These are phyloP conservation scores for Metarhizium robertsii DNA, from an alignment of 2,329 filamentous ascomycete species.

Conservation along the genomic window DNA sequence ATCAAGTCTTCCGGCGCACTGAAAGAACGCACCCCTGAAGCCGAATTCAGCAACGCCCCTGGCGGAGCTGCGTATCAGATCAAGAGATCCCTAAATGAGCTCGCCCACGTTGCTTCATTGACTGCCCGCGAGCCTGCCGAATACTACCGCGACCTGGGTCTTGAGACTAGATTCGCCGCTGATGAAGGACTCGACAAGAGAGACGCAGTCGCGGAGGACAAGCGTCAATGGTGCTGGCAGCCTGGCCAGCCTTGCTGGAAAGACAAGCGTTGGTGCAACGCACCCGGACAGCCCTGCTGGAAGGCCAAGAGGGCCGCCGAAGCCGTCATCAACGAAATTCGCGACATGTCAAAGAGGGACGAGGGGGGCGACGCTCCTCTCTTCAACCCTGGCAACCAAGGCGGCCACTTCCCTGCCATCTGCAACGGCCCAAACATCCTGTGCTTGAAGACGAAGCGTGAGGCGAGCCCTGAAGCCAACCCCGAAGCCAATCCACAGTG, in stretches of 20 bases:
- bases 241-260: conserved; percentile 26
- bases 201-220: conserved; percentile 15
- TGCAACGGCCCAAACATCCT: conserved; percentile 5
- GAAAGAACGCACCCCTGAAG: conserved; percentile 16
- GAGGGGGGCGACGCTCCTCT: conserved; percentile 1
- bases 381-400: conserved; percentile 9
- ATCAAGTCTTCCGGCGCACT: conserved; percentile 16
- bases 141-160: conserved; percentile 23
- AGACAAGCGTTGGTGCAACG: background rate
- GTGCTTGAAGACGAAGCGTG: conserved; percentile 5
- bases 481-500: conserved; percentile 6
- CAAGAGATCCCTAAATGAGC: conserved; percentile 27
- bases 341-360: conserved; percentile 4
- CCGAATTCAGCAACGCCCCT: conserved; percentile 22
- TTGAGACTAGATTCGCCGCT: conserved; percentile 15
- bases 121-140: conserved; percentile 17
- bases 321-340: conserved; percentile 22
- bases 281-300: conserved; percentile 17
- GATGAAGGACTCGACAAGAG: conserved; percentile 8
- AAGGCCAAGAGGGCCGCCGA: conserved; percentile 29
- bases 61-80: conserved; percentile 27
- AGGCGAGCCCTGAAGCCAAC: conserved; percentile 17
- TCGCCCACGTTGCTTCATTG: conserved; percentile 26
- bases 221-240: conserved; percentile 11
- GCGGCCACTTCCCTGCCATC: conserved; percentile 17